A percentile compares a stretch with the other conserved stretches of the same genome.
phyloP scores from a whole-genome alignment of 371 early-diverging fungal species.

The Thermomucor indicae-seudaticae region DNA sequence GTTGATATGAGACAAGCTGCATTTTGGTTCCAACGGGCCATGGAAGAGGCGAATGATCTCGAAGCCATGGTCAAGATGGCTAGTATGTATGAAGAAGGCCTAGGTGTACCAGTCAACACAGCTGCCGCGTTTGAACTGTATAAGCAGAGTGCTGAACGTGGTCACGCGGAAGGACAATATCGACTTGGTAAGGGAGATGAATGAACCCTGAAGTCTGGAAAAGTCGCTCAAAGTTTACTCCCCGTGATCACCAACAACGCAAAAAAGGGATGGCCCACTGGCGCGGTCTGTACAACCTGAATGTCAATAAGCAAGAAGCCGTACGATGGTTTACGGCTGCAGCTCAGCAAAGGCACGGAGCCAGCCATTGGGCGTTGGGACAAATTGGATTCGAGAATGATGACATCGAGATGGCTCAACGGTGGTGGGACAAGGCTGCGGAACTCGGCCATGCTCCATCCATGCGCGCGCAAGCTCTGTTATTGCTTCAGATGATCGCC shows the following conservation, averaged over 20 bases:
- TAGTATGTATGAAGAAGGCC: constrained; percentile 21
- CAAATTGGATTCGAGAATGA: constrained; percentile 28
- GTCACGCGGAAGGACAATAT: constrained; percentile 37
- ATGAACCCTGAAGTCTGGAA: background rate
- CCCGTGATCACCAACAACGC: background rate
- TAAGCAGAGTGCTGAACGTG: constrained; percentile 19
- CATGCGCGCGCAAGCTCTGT: constrained; percentile 16
- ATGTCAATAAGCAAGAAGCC: constrained; percentile 17
- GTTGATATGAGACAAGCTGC: constrained; percentile 17
- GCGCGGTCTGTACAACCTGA: constrained; percentile 21
- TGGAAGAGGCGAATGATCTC: constrained; percentile 18
- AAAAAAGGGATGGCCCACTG: constrained; percentile 17
- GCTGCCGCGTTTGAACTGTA: constrained; percentile 13
- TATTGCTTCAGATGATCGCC: constrained; percentile 5
- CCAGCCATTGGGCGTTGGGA: constrained; percentile 33
- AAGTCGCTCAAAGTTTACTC: no score
- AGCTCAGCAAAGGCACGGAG: constrained; percentile 23
- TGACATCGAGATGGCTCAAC: constrained; percentile 24
- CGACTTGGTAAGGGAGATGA: constrained; percentile 20
- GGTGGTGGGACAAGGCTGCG: constrained; percentile 30
- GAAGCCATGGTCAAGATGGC: constrained; percentile 27
- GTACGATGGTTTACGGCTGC: constrained; percentile 30
- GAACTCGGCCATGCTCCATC: constrained; percentile 24
- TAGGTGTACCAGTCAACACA: constrained; percentile 3
- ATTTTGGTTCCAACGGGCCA: constrained; percentile 22